Percentiles rank a stretch among this genome's conserved stretches.
phyloP scores from a whole-genome alignment of 345 rosid genomes.

The Boechera divaricarpa region DNA sequence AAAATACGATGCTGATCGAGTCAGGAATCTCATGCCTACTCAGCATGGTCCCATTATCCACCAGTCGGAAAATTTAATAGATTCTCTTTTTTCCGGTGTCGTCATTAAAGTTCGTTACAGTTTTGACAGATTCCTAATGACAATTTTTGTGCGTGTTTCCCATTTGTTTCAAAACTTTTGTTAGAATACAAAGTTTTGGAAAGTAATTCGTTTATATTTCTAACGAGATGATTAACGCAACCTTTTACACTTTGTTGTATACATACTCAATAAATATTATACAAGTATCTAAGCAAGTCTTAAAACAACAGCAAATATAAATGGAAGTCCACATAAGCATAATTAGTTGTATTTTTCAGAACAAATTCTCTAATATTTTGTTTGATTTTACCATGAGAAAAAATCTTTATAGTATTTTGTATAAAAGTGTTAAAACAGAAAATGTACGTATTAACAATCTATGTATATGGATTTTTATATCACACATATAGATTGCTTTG shows the following conservation, averaged over 20 bases:
- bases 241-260: conserved; percentile 24
- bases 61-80: conserved; percentile 12
- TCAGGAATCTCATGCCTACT: conserved; percentile 44
- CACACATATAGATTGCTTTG: conserved; percentile 30
- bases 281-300: not conserved
- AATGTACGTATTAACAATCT: not conserved
- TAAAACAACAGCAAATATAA: not conserved
- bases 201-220: not conserved
- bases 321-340: not conserved
- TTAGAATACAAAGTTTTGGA: not conserved
- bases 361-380: not conserved
- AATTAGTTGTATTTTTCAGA: not conserved
- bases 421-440: not conserved
- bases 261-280: conserved; percentile 20
- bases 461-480: not conserved
- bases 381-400: not conserved
- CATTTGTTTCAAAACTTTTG: conserved; percentile 2
- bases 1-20: conserved; percentile 36
- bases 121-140: conserved; percentile 36
- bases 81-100: conserved; percentile 6
- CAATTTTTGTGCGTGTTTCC: conserved; percentile 29
- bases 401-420: not conserved
- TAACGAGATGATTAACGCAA: not conserved
- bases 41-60: conserved; percentile 43
- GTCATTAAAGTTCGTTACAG: conserved; percentile 25